Percentiles rank a stretch among this genome's conserved stretches.
These are phyloP conservation scores for Prosopis cineraria DNA, from an alignment of 306 rosid genomes.

Conservation along the genomic window DNA sequence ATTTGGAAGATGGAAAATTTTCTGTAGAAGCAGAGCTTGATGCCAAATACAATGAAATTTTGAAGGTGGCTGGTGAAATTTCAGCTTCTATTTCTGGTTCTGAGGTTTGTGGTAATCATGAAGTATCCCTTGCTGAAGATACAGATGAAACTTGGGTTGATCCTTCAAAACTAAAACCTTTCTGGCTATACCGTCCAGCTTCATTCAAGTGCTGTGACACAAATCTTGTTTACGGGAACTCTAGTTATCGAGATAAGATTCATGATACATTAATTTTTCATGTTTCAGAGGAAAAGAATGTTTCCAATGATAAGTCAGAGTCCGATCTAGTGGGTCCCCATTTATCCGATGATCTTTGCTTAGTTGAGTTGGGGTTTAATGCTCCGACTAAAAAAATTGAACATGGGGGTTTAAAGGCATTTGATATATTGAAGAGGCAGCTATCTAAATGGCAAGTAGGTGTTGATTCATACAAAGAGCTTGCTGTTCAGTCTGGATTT, in stretches of 20 bases:
- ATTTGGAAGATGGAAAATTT: constrained; percentile 40
- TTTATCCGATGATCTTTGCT: constrained; percentile 58
- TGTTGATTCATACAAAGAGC: constrained; percentile 41
- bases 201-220: constrained; percentile 33
- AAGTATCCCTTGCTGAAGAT: constrained; percentile 56
- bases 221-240: constrained; percentile 27
- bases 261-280: constrained; percentile 55
- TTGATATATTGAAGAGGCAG: constrained; percentile 49
- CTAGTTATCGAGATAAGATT: constrained; percentile 29
- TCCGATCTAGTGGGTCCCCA: constrained; percentile 43
- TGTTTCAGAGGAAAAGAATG: constrained; percentile 28
- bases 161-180: constrained; percentile 44
- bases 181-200: constrained; percentile 36
- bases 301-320: constrained; percentile 38
- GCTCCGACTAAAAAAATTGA: constrained; percentile 42
- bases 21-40: constrained; percentile 50
- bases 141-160: constrained; percentile 42
- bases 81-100: constrained; percentile 34
- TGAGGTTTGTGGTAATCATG: constrained; percentile 30
- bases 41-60: constrained; percentile 51
- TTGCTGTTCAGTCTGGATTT: constrained; percentile 34
- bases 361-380: constrained; percentile 52
- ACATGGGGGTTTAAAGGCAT: constrained; percentile 48
- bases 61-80: constrained; percentile 45
- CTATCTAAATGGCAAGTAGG: constrained; percentile 55